phyloP scores from a whole-genome alignment of 2,329 filamentous ascomycete genomes.

The Erysiphe neolycopersici region DNA sequence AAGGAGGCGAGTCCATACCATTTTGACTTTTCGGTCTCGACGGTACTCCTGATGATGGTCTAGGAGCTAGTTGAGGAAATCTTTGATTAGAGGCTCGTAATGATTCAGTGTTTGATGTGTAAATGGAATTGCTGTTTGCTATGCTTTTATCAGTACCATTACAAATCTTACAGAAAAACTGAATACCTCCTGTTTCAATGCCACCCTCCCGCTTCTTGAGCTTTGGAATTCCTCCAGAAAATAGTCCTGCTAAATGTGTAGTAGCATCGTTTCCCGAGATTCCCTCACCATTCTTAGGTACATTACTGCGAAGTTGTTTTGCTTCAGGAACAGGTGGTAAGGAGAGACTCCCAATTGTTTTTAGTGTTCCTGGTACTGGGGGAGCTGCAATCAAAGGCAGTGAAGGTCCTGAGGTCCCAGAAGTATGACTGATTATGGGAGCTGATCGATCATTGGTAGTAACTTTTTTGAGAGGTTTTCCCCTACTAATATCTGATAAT shows the following conservation, averaged over 20 bases:
- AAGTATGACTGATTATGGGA: slow-evolving; percentile 34
- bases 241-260: slow-evolving; percentile 65
- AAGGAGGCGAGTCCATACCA: slow-evolving; percentile 21
- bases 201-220: slow-evolving; percentile 65
- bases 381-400: slow-evolving; percentile 47
- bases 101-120: slow-evolving; percentile 33
- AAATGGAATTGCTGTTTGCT: slow-evolving; percentile 5
- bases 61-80: slow-evolving; percentile 30
- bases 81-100: slow-evolving; percentile 68
- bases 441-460: slow-evolving; percentile 84
- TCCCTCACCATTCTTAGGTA: slow-evolving; percentile 32
- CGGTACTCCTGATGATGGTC: slow-evolving; percentile 30
- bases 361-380: slow-evolving; percentile 41
- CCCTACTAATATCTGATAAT: slow-evolving; percentile 68
- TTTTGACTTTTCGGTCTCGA: slow-evolving; percentile 22
- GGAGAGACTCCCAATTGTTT: slow-evolving; percentile 35
- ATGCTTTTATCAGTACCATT: not conserved
- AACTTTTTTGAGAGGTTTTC: slow-evolving; percentile 53
- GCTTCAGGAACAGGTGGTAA: slow-evolving; percentile 29
- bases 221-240: slow-evolving; percentile 89
- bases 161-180: not conserved
- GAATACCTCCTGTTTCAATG: slow-evolving; percentile 41
- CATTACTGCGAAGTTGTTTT: slow-evolving; percentile 58
- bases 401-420: slow-evolving; percentile 27
- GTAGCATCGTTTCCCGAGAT: slow-evolving; percentile 26